These are phyloP conservation scores for Microstroma glucosiphilum DNA, from an alignment of 1,284 basidiomycete genomes.

Conservation along the genomic window DNA sequence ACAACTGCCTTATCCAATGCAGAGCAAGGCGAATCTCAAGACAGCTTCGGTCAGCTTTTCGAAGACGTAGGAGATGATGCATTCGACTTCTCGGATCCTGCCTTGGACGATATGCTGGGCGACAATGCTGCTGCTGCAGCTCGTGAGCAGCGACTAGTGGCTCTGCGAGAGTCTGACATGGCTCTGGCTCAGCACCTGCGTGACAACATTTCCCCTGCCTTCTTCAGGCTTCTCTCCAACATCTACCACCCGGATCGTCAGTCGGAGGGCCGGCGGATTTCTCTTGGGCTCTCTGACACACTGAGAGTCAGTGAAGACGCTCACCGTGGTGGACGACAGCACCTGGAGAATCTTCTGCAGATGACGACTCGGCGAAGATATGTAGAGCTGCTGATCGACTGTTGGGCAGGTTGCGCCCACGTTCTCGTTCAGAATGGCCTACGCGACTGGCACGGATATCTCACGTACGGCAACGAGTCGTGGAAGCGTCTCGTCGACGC, in stretches of 20 bases:
- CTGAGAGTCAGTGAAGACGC: not conserved
- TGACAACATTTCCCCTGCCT: constrained; percentile 57
- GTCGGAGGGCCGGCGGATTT: constrained; percentile 1
- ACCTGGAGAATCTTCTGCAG: constrained; percentile 17
- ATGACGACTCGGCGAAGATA: constrained; percentile 48
- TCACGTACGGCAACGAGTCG: constrained; percentile 60
- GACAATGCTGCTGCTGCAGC: constrained; percentile 52
- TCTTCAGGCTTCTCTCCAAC: constrained; percentile 63
- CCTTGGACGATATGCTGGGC: constrained; percentile 42
- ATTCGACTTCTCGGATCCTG: constrained; percentile 58
- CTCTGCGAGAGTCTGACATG: constrained; percentile 38
- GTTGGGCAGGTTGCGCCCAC: constrained; percentile 70
- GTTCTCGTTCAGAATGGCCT: constrained; percentile 62
- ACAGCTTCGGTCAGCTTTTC: constrained; percentile 65
- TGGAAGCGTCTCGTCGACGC: constrained; percentile 61
- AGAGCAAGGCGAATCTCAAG: constrained; percentile 54
- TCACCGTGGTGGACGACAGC: constrained; percentile 18
- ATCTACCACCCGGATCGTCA: constrained; percentile 50
- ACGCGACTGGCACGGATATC: constrained; percentile 64
- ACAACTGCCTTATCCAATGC: not conserved
- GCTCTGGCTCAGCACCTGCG: constrained; percentile 57
- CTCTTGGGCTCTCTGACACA: not conserved
- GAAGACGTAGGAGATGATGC: constrained; percentile 57
- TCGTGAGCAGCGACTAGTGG: constrained; percentile 41
- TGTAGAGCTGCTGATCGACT: constrained; percentile 62